A percentile compares a stretch with the other conserved stretches of the same genome.
Evolutionary conservation across 805 yeast species (phyloP).

Genomic region (Candida silvicultrix): DNA sequence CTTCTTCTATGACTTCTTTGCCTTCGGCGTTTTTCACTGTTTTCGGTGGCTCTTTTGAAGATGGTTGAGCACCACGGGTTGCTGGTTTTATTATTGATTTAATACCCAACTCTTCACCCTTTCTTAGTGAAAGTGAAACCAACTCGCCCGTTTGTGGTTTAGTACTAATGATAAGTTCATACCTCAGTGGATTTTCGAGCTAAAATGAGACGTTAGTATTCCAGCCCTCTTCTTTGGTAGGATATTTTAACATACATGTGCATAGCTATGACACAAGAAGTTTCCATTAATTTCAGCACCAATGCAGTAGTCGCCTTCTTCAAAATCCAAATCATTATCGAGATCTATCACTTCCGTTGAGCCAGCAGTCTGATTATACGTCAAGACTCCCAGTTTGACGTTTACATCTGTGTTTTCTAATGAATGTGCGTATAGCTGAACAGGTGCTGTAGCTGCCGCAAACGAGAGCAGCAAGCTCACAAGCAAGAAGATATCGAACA

Average conservation of each 20-base stretch:
- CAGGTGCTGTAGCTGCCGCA: not conserved
- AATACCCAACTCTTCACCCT: slow-evolving; percentile 8
- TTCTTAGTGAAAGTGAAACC: slow-evolving; percentile 7
- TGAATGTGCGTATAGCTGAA: slow-evolving; percentile 1
- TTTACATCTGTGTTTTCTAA: not conserved
- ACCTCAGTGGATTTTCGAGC: slow-evolving; percentile 10
- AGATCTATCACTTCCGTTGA: not conserved
- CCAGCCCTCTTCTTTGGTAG: too few relatives aligned
- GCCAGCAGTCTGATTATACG: slow-evolving; percentile 1
- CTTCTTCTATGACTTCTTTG: slow-evolving; percentile 1
- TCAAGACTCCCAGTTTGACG: slow-evolving; percentile 2
- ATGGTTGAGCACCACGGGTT: slow-evolving; percentile 10
- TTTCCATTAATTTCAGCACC: slow-evolving; percentile 13
- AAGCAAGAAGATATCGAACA: not conserved
- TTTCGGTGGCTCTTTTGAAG: slow-evolving; percentile 1
- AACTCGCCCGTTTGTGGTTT: slow-evolving; percentile 16
- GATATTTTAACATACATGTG: slow-evolving; percentile 6
- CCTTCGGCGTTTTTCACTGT: not conserved
- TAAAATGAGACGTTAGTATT: not conserved
- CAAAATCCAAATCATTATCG: not conserved
- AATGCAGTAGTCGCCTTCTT: slow-evolving; percentile 12
- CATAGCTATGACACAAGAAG: slow-evolving; percentile 13
- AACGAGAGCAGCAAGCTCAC: not conserved
- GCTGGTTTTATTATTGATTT: slow-evolving; percentile 6
- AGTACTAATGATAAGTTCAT: slow-evolving; percentile 10